Evolutionary conservation across 2,329 filamentous ascomycete genomes (phyloP).

Genomic region (Claviceps sp.): DNA sequence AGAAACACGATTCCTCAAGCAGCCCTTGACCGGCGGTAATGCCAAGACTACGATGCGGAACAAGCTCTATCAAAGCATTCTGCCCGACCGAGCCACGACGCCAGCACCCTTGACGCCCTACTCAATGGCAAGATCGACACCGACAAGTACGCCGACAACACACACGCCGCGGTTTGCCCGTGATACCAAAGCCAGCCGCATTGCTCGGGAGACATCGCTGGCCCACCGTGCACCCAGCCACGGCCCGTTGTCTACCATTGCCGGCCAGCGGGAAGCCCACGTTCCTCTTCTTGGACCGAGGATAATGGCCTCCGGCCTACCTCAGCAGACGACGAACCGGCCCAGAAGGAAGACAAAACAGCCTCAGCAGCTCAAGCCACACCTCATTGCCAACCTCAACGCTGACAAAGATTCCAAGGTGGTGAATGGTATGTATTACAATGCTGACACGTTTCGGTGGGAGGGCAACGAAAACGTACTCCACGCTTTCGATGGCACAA

Average conservation of each 20-base stretch:
- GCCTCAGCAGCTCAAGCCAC: slow-evolving; percentile 60
- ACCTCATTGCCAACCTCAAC: slow-evolving; percentile 76
- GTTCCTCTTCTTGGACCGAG: slow-evolving; percentile 39
- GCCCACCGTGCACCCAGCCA: slow-evolving; percentile 44
- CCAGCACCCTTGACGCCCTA: slow-evolving; percentile 40
- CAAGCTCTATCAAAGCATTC: slow-evolving; percentile 41
- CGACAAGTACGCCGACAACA: neutral
- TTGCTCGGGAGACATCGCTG: slow-evolving; percentile 47
- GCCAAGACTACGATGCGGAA: slow-evolving; percentile 49
- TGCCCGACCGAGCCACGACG: slow-evolving; percentile 39
- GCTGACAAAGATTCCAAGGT: slow-evolving; percentile 65
- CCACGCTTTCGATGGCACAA: slow-evolving; percentile 58
- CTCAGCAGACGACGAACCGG: slow-evolving; percentile 27
- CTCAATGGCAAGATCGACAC: slow-evolving; percentile 41
- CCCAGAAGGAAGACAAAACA: slow-evolving; percentile 44
- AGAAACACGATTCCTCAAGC: slow-evolving; percentile 73
- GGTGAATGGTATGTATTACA: slow-evolving; percentile 86
- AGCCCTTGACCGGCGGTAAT: slow-evolving; percentile 52
- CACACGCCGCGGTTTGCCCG: slow-evolving; percentile 49
- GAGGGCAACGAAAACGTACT: slow-evolving; percentile 90
- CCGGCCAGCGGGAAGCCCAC: slow-evolving; percentile 40
- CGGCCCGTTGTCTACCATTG: slow-evolving; percentile 40
- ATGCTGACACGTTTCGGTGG: slow-evolving; percentile 76
- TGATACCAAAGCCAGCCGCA: slow-evolving; percentile 52
- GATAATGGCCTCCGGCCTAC: slow-evolving; percentile 21